A percentile compares a stretch with the other conserved stretches of the same genome.
phyloP scores from a whole-genome alignment of 2,329 filamentous ascomycete genomes.

The Hypoxylon sp. region DNA sequence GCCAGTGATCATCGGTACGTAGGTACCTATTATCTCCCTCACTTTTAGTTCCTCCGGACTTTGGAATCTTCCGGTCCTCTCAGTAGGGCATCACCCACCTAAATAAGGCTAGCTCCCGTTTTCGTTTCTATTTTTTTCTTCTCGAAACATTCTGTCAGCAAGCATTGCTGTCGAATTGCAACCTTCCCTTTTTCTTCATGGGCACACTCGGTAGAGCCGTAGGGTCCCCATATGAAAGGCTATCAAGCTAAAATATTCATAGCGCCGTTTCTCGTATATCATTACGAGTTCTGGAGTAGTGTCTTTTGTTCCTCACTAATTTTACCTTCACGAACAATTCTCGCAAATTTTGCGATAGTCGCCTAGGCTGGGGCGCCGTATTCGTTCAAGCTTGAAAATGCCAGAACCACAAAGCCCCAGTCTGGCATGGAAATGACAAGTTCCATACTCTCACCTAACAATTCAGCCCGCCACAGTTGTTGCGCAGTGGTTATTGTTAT shows the following conservation, averaged over 20 bases:
- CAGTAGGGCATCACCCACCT: too few species aligned
- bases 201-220: slow-evolving; percentile 12
- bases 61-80: too few species aligned
- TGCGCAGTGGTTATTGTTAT: too few species aligned
- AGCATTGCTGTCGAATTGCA: slow-evolving; percentile 10
- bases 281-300: slow-evolving; percentile 1
- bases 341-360: slow-evolving; percentile 14
- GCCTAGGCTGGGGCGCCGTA: neutral
- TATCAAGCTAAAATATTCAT: slow-evolving; percentile 1
- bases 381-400: too few species aligned
- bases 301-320: slow-evolving; percentile 5
- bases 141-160: slow-evolving; percentile 20
- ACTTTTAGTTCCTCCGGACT: too few species aligned
- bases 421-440: slow-evolving; percentile 28
- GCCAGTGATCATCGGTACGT: too few species aligned
- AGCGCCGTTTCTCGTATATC: slow-evolving; percentile 11
- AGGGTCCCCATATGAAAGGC: slow-evolving; percentile 8
- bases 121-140: slow-evolving; percentile 25
- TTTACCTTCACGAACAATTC: neutral
- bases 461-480: too few species aligned
- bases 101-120: slow-evolving; percentile 10
- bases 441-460: too few species aligned
- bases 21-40: too few species aligned
- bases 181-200: slow-evolving; percentile 5
- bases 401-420: too few species aligned